A percentile compares a stretch with the other conserved stretches of the same genome.
These are phyloP conservation scores for Coprinopsis sp. DNA, from an alignment of 768 basidiomycete genomes.

Conservation along the genomic window DNA sequence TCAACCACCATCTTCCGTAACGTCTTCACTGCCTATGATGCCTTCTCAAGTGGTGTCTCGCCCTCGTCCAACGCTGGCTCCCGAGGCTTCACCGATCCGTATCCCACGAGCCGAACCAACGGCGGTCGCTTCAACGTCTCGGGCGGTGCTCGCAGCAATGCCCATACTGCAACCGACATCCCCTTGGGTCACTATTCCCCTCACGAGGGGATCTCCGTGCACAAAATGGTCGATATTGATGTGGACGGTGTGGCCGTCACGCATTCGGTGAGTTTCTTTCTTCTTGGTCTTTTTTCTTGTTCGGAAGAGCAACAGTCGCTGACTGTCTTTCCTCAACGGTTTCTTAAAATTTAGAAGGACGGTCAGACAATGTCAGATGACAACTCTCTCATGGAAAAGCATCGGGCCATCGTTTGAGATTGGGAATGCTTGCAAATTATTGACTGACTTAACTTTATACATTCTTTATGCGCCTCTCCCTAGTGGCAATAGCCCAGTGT, in stretches of 20 bases:
- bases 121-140: conserved; percentile 6
- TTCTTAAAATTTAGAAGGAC: too few relatives aligned
- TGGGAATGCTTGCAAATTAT: too few relatives aligned
- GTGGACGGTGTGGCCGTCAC: conserved; percentile 13
- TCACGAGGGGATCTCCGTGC: conserved; percentile 17
- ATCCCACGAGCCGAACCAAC: conserved; percentile 2
- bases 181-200: conserved; percentile 17
- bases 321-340: too few relatives aligned
- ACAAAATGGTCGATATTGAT: conserved; percentile 19
- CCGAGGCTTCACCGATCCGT: neutral
- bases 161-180: conserved; percentile 15
- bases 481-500: too few relatives aligned
- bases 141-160: neutral
- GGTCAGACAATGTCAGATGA: too few relatives aligned
- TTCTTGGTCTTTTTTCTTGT: too few relatives aligned
- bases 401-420: too few relatives aligned
- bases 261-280: too few relatives aligned
- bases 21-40: conserved; percentile 29
- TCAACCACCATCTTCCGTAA: conserved; percentile 33
- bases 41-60: conserved; percentile 19
- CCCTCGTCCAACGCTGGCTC: neutral
- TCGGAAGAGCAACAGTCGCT: too few relatives aligned
- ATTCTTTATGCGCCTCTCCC: too few relatives aligned
- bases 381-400: too few relatives aligned
- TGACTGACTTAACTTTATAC: too few relatives aligned